phyloP scores from a whole-genome alignment of 345 rosid species.

The Crucihimalaya himalaica region DNA sequence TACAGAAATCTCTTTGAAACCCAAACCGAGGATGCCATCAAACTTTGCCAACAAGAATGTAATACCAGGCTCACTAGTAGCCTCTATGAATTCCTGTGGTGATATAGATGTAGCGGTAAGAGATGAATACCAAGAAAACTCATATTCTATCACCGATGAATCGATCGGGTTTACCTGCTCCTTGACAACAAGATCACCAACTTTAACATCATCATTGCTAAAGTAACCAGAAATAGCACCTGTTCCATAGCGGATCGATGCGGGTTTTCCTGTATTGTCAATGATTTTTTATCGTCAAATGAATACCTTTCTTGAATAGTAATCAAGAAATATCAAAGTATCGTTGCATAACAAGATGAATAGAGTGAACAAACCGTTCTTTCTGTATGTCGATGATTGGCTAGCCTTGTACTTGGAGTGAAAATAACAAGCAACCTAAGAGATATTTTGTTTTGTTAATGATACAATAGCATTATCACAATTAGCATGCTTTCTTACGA shows the following conservation, averaged over 20 bases:
- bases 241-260: conserved; percentile 84
- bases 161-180: conserved; percentile 51
- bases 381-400: conserved; percentile 64
- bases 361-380: conserved; percentile 58
- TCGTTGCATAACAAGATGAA: background rate
- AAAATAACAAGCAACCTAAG: conserved; percentile 81
- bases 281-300: background rate
- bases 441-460: background rate
- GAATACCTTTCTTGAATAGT: background rate
- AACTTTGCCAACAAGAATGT: conserved; percentile 87
- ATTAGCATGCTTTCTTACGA: background rate
- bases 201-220: conserved; percentile 76
- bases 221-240: conserved; percentile 87
- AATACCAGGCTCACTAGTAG: conserved; percentile 83
- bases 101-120: conserved; percentile 1
- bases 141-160: too few relatives aligned
- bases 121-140: background rate
- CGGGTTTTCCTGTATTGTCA: conserved; percentile 63
- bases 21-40: conserved; percentile 92
- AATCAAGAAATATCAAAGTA: background rate
- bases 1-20: conserved; percentile 88
- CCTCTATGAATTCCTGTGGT: conserved; percentile 85
- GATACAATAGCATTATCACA: background rate
- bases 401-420: conserved; percentile 84
- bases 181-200: conserved; percentile 69